Percentiles rank a stretch among this genome's conserved stretches.
These are phyloP conservation scores for Coemansia biformis DNA, from an alignment of 192 early-diverging fungal species.

Conservation along the genomic window DNA sequence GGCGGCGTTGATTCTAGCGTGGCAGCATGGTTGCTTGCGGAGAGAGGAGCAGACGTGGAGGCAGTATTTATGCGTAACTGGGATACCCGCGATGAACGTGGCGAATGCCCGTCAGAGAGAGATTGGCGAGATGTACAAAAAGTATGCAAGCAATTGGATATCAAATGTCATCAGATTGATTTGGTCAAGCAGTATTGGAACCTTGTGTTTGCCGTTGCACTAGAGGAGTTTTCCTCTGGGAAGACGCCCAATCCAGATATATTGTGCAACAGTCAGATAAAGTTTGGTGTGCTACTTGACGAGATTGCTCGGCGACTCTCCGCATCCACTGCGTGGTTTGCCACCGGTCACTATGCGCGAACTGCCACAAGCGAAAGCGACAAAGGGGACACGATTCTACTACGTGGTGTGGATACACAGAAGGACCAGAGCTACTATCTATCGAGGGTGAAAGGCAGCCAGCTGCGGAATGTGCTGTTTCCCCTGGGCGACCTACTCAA, in stretches of 20 bases:
- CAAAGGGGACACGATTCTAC: not conserved
- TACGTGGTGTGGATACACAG: conserved; percentile 54
- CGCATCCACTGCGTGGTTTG: conserved; percentile 46
- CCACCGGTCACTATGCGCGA: conserved; percentile 62
- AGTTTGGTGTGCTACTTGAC: conserved; percentile 85
- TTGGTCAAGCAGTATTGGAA: conserved; percentile 91
- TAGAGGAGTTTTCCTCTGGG: conserved; percentile 65
- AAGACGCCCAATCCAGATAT: conserved; percentile 92
- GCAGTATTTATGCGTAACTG: conserved; percentile 95
- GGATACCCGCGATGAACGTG: conserved; percentile 78
- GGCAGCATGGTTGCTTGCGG: conserved; percentile 67
- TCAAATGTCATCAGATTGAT: conserved; percentile 60
- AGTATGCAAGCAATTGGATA: conserved; percentile 63
- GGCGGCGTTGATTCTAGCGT: conserved; percentile 95
- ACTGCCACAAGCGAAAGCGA: not conserved
- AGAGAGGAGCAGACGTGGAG: conserved; percentile 58
- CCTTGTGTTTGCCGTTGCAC: conserved; percentile 74
- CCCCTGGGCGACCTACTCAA: conserved; percentile 77
- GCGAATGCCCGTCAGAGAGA: conserved; percentile 66
- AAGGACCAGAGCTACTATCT: conserved; percentile 98
- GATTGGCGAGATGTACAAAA: conserved; percentile 76
- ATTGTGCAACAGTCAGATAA: conserved; percentile 84
- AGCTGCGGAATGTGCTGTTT: conserved; percentile 58
- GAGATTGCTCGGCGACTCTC: conserved; percentile 18
- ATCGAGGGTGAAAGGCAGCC: conserved; percentile 50